Evolutionary conservation across 2,329 filamentous ascomycete species (phyloP).

Genomic region (Paecilomyces variotii): DNA sequence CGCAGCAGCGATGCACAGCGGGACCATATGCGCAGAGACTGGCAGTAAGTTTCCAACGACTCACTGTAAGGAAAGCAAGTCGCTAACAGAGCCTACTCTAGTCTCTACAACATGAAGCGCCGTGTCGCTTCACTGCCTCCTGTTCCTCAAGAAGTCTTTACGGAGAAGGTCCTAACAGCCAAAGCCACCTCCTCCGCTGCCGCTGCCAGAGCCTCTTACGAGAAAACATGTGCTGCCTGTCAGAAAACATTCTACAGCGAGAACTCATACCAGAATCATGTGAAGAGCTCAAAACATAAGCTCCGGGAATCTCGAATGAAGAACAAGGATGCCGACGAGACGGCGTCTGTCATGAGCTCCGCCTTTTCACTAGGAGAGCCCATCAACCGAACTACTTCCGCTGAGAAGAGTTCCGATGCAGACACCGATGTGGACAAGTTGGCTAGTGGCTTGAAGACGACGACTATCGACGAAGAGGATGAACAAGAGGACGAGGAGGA

Average conservation of each 20-base stretch:
- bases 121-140: conserved; percentile 84
- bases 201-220: conserved; percentile 80
- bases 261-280: conserved; percentile 88
- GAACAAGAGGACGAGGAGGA: conserved; percentile 39
- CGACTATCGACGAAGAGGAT: conserved; percentile 47
- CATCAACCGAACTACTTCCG: conserved; percentile 40
- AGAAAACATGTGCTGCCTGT: conserved; percentile 73
- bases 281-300: conserved; percentile 85
- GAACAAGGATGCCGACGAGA: conserved; percentile 50
- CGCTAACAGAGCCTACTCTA: conserved; percentile 26
- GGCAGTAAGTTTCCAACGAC: conserved; percentile 65
- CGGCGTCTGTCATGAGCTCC: conserved; percentile 77
- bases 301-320: conserved; percentile 51
- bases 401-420: conserved; percentile 52
- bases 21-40: conserved; percentile 95
- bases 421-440: conserved; percentile 72
- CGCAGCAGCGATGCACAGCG: conserved; percentile 88
- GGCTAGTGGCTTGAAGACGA: conserved; percentile 66
- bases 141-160: conserved; percentile 85
- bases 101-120: conserved; percentile 93
- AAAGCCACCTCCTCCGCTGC: conserved; percentile 77
- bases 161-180: conserved; percentile 88
- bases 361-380: conserved; percentile 87
- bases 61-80: neutral
- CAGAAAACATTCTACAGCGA: conserved; percentile 93